These are phyloP conservation scores for Lasiodiplodia sp. DNA, from an alignment of 2,329 filamentous ascomycete genomes.

Conservation along the genomic window DNA sequence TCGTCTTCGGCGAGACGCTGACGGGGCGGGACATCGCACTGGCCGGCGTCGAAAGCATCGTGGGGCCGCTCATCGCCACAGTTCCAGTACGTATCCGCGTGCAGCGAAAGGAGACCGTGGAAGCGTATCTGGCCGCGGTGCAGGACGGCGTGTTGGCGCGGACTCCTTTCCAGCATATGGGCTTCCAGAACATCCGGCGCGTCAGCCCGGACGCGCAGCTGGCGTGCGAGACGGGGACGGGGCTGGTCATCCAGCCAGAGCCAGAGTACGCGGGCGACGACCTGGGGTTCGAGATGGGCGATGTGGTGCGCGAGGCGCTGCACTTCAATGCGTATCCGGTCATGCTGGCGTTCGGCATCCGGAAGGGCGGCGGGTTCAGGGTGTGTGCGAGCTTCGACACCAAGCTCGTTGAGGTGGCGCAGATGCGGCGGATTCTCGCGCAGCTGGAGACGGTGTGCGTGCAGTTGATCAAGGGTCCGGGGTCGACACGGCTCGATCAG, in stretches of 20 bases:
- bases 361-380: constrained; percentile 63
- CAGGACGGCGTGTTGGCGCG: constrained; percentile 64
- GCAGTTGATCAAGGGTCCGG: constrained; percentile 49
- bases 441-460: constrained; percentile 61
- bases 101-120: constrained; percentile 43
- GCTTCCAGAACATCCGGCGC: constrained; percentile 65
- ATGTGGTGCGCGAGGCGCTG: constrained; percentile 66
- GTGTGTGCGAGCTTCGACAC: constrained; percentile 72
- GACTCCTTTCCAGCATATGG: constrained; percentile 71
- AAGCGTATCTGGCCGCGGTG: constrained; percentile 63
- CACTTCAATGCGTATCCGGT: constrained; percentile 66
- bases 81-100: constrained; percentile 61
- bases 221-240: constrained; percentile 56
- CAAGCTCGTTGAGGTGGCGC: constrained; percentile 59
- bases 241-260: constrained; percentile 47
- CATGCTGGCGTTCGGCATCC: constrained; percentile 67
- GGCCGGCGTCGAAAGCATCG: constrained; percentile 59
- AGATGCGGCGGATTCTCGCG: constrained; percentile 62
- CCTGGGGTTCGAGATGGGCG: constrained; percentile 60
- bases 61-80: constrained; percentile 68
- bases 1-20: constrained; percentile 67
- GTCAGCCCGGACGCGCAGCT: constrained; percentile 56
- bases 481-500: constrained; percentile 36
- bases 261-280: constrained; percentile 61
- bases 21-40: constrained; percentile 61